A percentile compares a stretch with the other conserved stretches of the same genome.
These are phyloP conservation scores for Botrytis elliptica DNA, from an alignment of 2,329 filamentous ascomycete species.

Conservation along the genomic window DNA sequence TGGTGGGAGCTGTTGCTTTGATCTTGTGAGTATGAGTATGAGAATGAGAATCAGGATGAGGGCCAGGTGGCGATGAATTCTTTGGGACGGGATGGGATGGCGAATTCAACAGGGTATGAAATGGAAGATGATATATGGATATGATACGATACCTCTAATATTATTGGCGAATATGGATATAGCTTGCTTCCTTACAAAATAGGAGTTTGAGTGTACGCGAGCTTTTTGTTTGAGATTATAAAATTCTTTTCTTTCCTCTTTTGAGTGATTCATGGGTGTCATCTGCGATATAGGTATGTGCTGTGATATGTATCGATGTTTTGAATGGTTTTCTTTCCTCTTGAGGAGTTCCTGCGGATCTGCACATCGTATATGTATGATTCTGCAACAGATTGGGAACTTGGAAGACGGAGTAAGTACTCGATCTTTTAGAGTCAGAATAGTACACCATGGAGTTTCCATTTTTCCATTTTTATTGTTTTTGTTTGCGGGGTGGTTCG, in stretches of 20 bases:
- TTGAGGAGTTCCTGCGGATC: neutral
- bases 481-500: neutral
- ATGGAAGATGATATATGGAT: neutral
- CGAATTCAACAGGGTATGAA: neutral
- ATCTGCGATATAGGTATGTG: neutral
- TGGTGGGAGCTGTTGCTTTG: constrained; percentile 2
- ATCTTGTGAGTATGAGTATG: neutral
- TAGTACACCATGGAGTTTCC: neutral
- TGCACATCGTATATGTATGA: neutral
- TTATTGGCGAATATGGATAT: constrained; percentile 1
- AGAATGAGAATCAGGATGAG: neutral
- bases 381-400: neutral
- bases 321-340: neutral
- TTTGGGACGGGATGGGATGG: neutral
- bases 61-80: neutral
- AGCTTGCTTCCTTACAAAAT: neutral
- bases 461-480: neutral
- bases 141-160: constrained; percentile 11
- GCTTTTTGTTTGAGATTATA: neutral
- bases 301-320: neutral
- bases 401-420: neutral
- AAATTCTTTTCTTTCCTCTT: neutral
- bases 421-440: neutral
- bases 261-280: no score
- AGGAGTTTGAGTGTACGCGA: neutral